These are phyloP conservation scores for Ammopiptanthus mongolicus DNA, from an alignment of 306 rosid species.

Conservation along the genomic window DNA sequence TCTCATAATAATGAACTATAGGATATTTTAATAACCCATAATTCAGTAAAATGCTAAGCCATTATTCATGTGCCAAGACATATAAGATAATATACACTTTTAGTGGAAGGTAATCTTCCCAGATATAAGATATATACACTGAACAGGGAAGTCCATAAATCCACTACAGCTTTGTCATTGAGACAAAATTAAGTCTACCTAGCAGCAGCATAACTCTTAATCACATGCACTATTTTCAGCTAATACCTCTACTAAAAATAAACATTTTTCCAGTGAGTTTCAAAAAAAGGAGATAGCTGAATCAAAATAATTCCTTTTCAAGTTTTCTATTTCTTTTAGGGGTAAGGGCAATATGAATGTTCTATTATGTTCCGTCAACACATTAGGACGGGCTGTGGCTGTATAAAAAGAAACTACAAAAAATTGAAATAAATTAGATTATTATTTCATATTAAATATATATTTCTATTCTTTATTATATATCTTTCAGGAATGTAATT, in stretches of 20 bases:
- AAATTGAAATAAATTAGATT: too few species aligned
- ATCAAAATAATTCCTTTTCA: too few species aligned
- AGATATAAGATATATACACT: neutral
- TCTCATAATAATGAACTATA: neutral
- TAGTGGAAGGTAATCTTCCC: neutral
- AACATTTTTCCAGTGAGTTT: neutral
- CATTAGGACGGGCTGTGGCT: too few species aligned
- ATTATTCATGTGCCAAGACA: neutral
- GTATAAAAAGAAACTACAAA: too few species aligned
- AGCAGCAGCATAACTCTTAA: neutral
- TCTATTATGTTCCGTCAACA: too few species aligned
- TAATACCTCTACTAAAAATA: neutral
- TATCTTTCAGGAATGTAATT: neutral
- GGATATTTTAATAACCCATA: neutral
- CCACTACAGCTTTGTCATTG: neutral
- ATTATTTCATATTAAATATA: too few species aligned
- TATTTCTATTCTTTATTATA: too few species aligned
- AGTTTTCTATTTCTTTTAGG: too few species aligned
- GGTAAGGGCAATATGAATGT: too few species aligned
- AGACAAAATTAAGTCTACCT: neutral
- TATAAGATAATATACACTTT: neutral
- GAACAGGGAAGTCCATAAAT: neutral
- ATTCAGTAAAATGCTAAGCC: neutral
- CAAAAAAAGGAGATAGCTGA: too few species aligned
- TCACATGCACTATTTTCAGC: neutral